Percentiles rank a stretch among this genome's conserved stretches.
Evolutionary conservation across 1,139 yeast genomes (phyloP).

Genomic region (Tardiomyces blankii): DNA sequence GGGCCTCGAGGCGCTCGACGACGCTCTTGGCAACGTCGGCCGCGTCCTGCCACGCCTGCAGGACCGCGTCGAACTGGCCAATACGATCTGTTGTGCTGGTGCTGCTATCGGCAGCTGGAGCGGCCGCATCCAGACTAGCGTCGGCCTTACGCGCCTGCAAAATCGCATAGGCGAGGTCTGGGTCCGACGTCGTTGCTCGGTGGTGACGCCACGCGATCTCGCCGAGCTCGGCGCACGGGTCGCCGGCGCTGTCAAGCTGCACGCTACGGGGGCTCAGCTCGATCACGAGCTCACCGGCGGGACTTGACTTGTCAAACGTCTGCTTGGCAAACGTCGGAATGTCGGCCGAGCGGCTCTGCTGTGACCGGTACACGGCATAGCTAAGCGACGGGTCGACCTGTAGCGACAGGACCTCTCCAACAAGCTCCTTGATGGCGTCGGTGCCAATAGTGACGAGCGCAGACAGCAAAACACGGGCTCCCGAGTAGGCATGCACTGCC

Average conservation of each 20-base stretch:
- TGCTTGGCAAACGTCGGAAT: conserved; percentile 21
- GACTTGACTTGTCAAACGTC: conserved; percentile 1
- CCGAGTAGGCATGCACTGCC: conserved; percentile 43
- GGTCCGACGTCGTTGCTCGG: conserved; percentile 56
- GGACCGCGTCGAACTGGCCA: conserved; percentile 35
- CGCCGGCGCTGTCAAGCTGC: conserved; percentile 8
- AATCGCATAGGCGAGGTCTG: conserved; percentile 57
- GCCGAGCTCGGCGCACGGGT: conserved; percentile 17
- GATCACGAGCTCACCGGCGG: conserved; percentile 8
- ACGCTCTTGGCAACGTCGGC: conserved; percentile 39
- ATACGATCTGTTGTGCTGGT: conserved; percentile 12
- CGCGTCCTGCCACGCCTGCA: conserved; percentile 48
- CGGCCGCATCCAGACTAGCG: conserved; percentile 10
- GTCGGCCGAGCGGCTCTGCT: conserved; percentile 19
- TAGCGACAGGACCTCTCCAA: conserved; percentile 46
- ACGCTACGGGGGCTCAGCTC: conserved; percentile 11
- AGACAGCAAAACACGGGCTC: conserved; percentile 53
- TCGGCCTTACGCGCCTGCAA: conserved; percentile 23
- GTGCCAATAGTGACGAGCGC: conserved; percentile 23
- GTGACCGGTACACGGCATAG: conserved; percentile 40
- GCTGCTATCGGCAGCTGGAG: conserved; percentile 14
- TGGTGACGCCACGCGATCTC: conserved; percentile 63
- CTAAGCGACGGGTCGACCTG: conserved; percentile 61
- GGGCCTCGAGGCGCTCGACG: conserved; percentile 33
- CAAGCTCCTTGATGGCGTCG: conserved; percentile 31